These are phyloP conservation scores for Termitomyces sp. DNA, from an alignment of 768 basidiomycete species.

Conservation along the genomic window DNA sequence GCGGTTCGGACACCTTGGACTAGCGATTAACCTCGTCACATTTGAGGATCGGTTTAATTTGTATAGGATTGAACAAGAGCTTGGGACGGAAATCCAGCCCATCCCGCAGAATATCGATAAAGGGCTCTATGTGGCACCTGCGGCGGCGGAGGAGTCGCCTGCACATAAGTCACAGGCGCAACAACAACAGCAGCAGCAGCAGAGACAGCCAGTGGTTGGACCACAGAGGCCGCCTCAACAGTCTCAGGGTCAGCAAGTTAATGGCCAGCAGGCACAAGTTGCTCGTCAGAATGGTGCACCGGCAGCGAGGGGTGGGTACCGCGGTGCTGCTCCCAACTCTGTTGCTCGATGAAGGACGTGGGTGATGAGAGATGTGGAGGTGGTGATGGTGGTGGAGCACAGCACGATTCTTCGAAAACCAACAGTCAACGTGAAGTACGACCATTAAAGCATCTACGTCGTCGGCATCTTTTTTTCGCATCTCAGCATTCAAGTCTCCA, in stretches of 20 bases:
- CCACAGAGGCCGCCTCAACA: constrained; percentile 24
- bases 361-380: background rate
- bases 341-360: constrained; percentile 29
- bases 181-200: constrained; percentile 27
- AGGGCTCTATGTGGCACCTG: constrained; percentile 88
- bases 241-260: constrained; percentile 28
- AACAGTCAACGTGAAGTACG: constrained; percentile 10
- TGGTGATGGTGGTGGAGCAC: constrained; percentile 3
- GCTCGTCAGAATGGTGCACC: constrained; percentile 22
- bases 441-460: constrained; percentile 13
- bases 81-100: constrained; percentile 96
- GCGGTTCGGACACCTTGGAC: constrained; percentile 93
- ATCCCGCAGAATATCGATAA: constrained; percentile 92
- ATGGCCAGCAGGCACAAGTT: constrained; percentile 26
- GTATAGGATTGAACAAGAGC: constrained; percentile 97
- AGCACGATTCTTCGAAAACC: constrained; percentile 11
- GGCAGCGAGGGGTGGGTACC: constrained; percentile 29
- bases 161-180: constrained; percentile 34
- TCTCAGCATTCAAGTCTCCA: constrained; percentile 6
- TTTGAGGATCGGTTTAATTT: constrained; percentile 98
- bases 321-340: constrained; percentile 34
- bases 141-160: constrained; percentile 39
- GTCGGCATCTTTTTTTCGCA: constrained; percentile 11
- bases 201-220: constrained; percentile 18
- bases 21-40: constrained; percentile 97